A percentile compares a stretch with the other conserved stretches of the same genome.
phyloP scores from a whole-genome alignment of 306 rosid genomes.

The Malus sylvestris region DNA sequence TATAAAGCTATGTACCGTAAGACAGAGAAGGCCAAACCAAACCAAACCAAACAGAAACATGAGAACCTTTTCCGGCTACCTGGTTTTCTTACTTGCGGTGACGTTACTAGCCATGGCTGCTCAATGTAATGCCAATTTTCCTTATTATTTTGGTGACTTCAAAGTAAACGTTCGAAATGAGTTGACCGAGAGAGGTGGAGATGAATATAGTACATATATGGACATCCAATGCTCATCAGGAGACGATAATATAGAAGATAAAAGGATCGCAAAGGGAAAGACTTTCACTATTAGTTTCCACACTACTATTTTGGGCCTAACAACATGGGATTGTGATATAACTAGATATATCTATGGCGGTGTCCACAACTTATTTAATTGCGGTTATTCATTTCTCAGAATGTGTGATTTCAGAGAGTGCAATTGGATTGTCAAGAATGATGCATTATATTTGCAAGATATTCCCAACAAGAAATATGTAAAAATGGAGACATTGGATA shows the following conservation, averaged over 20 bases:
- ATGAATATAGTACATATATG: not conserved
- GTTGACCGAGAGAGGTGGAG: not conserved
- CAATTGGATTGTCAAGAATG: not conserved
- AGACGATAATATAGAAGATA: not conserved
- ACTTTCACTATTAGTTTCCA: not conserved
- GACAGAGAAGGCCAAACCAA: not conserved
- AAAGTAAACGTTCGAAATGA: not conserved
- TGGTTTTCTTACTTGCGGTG: not conserved
- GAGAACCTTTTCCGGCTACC: not conserved
- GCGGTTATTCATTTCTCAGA: not conserved
- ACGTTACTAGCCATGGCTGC: not conserved
- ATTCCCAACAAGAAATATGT: not conserved
- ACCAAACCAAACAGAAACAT: not conserved
- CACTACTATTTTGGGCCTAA: not conserved
- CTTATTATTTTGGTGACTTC: not conserved
- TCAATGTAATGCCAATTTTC: not conserved
- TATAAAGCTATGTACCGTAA: not conserved
- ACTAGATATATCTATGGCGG: not conserved
- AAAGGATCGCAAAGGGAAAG: not conserved
- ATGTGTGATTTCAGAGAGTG: not conserved
- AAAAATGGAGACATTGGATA: too few species aligned
- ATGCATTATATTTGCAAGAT: not conserved
- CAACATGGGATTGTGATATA: not conserved
- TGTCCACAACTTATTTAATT: not conserved
- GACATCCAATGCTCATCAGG: not conserved